Conservation (phyloP, 805 yeast species). For the Starmerella asiatica region DNA sequence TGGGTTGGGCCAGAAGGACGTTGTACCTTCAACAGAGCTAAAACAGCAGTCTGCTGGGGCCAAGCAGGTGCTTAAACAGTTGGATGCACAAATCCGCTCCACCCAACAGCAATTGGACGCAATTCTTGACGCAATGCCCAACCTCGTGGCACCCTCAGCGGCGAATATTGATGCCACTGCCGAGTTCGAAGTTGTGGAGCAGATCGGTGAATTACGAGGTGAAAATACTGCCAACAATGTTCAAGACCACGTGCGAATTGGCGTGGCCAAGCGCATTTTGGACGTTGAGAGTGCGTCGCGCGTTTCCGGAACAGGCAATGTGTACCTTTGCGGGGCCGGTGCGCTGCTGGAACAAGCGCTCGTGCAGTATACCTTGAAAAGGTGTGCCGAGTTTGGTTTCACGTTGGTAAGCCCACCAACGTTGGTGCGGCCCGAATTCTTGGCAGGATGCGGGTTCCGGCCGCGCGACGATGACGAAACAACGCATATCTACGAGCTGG, state of each 20-base stretch:
- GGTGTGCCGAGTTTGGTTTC: conserved; percentile 58
- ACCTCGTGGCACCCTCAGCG: conserved; percentile 21
- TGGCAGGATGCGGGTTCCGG: conserved; percentile 84
- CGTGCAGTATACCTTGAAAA: conserved; percentile 57
- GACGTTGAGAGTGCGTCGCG: conserved; percentile 62
- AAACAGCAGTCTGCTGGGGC: conserved; percentile 2
- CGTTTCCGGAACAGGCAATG: conserved; percentile 55
- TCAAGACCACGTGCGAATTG: conserved; percentile 58
- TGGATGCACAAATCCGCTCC: conserved; percentile 17
- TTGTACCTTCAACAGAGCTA: conserved; percentile 12
- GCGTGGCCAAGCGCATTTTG: conserved; percentile 47
- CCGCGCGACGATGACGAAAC: conserved; percentile 86
- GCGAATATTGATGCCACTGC: conserved; percentile 8
- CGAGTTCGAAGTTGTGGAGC: conserved; percentile 17
- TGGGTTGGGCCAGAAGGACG: conserved; percentile 15
- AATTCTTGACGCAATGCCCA: conserved; percentile 25
- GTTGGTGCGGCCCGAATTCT: conserved; percentile 61
- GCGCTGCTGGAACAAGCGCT: conserved; percentile 84
- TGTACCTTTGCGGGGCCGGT: conserved; percentile 70
- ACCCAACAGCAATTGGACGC: conserved; percentile 12
- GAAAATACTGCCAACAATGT: not conserved
- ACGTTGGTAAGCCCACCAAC: conserved; percentile 69
- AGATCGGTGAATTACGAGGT: not conserved
- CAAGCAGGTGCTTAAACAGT: conserved; percentile 2
- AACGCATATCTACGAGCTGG: conserved; percentile 64